phyloP scores from a whole-genome alignment of 768 basidiomycete genomes.

The Paxillus rubicundulus region DNA sequence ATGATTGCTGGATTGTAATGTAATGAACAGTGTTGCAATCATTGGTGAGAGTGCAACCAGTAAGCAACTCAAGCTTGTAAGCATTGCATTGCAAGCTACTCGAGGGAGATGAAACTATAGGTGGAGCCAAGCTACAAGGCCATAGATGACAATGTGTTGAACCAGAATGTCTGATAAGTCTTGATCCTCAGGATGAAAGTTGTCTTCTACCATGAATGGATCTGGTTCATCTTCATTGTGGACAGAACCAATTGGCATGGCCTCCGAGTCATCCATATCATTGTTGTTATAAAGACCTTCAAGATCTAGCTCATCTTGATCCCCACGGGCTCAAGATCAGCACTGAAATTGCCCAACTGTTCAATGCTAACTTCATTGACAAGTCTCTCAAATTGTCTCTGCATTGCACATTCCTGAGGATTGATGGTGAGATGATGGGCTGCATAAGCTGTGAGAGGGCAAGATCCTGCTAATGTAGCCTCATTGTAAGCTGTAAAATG shows the following conservation, averaged over 20 bases:
- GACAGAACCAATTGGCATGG: too few species aligned
- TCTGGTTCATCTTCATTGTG: too few species aligned
- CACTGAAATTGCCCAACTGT: not conserved
- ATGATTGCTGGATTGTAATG: constrained; percentile 18
- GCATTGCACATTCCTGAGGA: not conserved
- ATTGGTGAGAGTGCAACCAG: constrained; percentile 2
- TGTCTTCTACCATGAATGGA: too few species aligned
- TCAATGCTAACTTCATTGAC: not conserved
- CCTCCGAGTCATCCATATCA: too few species aligned
- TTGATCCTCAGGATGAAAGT: too few species aligned
- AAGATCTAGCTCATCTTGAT: not conserved
- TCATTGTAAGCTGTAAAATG: too few species aligned
- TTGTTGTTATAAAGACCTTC: too few species aligned
- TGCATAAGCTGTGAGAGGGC: not conserved
- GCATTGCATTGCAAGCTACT: constrained; percentile 2
- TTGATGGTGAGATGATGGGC: not conserved
- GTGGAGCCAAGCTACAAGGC: constrained; percentile 27
- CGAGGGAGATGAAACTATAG: constrained; percentile 26
- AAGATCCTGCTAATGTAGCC: too few species aligned
- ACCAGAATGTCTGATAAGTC: too few species aligned
- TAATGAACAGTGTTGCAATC: constrained; percentile 11
- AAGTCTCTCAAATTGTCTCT: not conserved
- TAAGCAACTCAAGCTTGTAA: constrained; percentile 9
- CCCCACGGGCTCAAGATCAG: not conserved
- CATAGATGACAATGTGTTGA: constrained; percentile 14